phyloP scores from a whole-genome alignment of 441 rosid species.

The Cnidoscolus chayamansa region DNA sequence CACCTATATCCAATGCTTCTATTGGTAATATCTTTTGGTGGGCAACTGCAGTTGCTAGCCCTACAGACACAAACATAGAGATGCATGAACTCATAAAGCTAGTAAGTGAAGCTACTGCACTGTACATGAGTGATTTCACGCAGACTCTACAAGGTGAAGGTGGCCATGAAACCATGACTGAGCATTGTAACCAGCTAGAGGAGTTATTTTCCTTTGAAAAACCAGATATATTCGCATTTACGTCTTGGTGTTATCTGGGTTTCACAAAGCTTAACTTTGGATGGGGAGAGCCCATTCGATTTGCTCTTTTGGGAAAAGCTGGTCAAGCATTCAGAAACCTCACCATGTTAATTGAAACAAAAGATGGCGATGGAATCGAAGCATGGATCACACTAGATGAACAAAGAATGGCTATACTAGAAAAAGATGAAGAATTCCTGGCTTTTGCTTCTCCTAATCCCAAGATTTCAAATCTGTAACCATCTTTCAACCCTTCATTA shows the following conservation, averaged over 20 bases:
- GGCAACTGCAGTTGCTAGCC: slow-evolving; percentile 7
- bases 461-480: slow-evolving; percentile 2
- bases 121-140: slow-evolving; percentile 4
- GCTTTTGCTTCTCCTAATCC: slow-evolving; percentile 24
- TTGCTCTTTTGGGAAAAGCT: slow-evolving; percentile 13
- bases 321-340: slow-evolving; percentile 20
- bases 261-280: slow-evolving; percentile 13
- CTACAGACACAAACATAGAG: slow-evolving; percentile 5
- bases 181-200: slow-evolving; percentile 11
- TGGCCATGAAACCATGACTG: slow-evolving; percentile 15
- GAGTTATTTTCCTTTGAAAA: slow-evolving; percentile 17
- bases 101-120: slow-evolving; percentile 8
- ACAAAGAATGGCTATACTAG: slow-evolving; percentile 12
- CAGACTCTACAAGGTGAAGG: slow-evolving; percentile 16
- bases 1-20: slow-evolving; percentile 14
- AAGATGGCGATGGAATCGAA: slow-evolving; percentile 22
- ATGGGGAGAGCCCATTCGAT: slow-evolving; percentile 21
- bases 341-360: slow-evolving; percentile 9
- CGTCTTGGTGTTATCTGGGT: slow-evolving; percentile 13
- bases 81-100: background rate
- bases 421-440: slow-evolving; percentile 15
- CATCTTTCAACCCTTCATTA: too few species aligned
- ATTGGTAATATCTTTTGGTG: slow-evolving; percentile 22
- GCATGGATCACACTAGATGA: slow-evolving; percentile 25
- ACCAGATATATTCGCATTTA: slow-evolving; percentile 20